These are phyloP conservation scores for Paramecium sonneborni DNA, from an alignment of 73 alveolate species.

Conservation along the genomic window DNA sequence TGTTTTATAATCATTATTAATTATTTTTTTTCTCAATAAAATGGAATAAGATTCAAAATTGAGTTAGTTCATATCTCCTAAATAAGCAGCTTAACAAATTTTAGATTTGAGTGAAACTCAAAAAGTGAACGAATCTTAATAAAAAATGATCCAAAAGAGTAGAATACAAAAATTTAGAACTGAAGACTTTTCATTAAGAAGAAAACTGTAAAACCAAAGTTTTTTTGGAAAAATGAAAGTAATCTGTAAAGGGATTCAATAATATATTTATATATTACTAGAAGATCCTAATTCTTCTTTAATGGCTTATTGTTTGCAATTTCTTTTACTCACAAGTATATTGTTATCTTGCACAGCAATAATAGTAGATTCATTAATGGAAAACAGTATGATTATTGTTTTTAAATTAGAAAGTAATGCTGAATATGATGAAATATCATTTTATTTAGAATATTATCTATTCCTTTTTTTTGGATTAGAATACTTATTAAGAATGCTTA, in stretches of 20 bases:
- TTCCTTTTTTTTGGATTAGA: conserved; percentile 23
- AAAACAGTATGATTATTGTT: neutral
- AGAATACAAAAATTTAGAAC: conserved; percentile 18
- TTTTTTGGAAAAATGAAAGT: neutral
- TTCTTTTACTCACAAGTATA: neutral
- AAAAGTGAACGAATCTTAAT: neutral
- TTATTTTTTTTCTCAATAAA: neutral
- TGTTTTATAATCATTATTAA: neutral
- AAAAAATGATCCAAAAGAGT: neutral
- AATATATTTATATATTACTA: neutral
- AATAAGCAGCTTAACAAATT: neutral
- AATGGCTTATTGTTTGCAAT: neutral
- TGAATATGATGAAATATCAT: neutral
- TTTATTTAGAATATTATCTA: conserved; percentile 4
- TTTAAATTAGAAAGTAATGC: neutral
- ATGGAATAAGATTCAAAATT: conserved; percentile 17
- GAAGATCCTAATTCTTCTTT: conserved; percentile 37
- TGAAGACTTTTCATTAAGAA: conserved; percentile 34
- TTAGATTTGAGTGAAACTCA: neutral
- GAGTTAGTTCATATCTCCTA: neutral
- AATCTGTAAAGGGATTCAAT: neutral
- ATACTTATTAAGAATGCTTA: conserved; percentile 1
- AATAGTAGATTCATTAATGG: conserved; percentile 9
- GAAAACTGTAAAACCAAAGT: conserved; percentile 1
- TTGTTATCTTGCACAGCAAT: neutral